Conservation (phyloP, 805 yeast genomes). For the Barnettozyma botsteinii region DNA sequence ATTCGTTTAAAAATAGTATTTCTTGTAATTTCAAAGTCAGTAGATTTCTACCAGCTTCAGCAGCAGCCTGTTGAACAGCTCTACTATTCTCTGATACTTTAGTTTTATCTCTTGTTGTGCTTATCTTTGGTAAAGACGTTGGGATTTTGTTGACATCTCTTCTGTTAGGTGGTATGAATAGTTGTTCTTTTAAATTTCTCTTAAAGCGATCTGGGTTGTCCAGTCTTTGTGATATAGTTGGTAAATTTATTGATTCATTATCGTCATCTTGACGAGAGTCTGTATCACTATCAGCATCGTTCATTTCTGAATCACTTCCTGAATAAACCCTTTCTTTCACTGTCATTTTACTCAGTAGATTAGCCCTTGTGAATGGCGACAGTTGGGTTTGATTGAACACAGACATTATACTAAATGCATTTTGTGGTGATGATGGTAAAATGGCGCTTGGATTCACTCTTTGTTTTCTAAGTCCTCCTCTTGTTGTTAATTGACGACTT, state of each 20-base stretch:
- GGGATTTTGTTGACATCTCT: background rate
- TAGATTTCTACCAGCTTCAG: conserved; percentile 22
- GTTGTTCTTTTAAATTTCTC: background rate
- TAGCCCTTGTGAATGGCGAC: conserved; percentile 22
- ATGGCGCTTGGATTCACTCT: background rate
- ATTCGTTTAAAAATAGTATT: conserved; percentile 23
- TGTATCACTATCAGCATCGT: conserved; percentile 22
- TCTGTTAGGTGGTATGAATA: background rate
- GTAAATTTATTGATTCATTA: conserved; percentile 3
- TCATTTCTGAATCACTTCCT: conserved; percentile 25
- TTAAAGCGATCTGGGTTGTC: background rate
- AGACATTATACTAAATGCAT: conserved; percentile 3
- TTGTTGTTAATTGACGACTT: background rate
- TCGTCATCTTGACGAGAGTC: conserved; percentile 16
- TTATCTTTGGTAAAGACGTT: background rate
- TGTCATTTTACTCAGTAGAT: conserved; percentile 16
- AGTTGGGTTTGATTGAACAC: conserved; percentile 12
- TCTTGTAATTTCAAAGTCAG: conserved; percentile 24
- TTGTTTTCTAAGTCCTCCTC: conserved; percentile 1
- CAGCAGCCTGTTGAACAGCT: conserved; percentile 12
- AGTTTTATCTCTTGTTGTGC: background rate
- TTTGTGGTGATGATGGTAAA: conserved; percentile 6
- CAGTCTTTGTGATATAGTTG: conserved; percentile 6
- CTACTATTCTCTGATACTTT: background rate
- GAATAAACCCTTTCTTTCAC: conserved; percentile 13